Conservation (phyloP, 495 filamentous ascomycete genomes). For the Sordaria brevicollis region DNA sequence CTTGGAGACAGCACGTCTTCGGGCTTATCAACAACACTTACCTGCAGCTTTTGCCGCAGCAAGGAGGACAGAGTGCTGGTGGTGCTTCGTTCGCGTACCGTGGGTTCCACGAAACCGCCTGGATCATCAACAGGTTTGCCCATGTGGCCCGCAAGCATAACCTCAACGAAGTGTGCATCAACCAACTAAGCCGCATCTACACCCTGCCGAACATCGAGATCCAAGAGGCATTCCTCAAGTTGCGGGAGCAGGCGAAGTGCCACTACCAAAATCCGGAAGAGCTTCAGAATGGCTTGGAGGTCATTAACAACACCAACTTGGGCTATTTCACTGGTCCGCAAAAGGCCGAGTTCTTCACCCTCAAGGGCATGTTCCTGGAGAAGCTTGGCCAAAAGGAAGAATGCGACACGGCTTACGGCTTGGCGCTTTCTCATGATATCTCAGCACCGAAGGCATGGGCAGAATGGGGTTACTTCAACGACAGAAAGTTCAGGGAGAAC, state of each 20-base stretch:
- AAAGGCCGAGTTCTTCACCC: conserved; percentile 97
- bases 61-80: conserved; percentile 60
- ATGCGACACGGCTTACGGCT: conserved; percentile 87
- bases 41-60: conserved; percentile 69
- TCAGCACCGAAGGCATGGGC: conserved; percentile 96
- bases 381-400: conserved; percentile 83
- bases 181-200: conserved; percentile 92
- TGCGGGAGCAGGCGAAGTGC: conserved; percentile 94
- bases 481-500: conserved; percentile 85
- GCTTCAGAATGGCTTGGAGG: conserved; percentile 83
- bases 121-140: conserved; percentile 99
- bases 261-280: conserved; percentile 94
- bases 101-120: conserved; percentile 96
- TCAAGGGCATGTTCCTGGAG: conserved; percentile 99
- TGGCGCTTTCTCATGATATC: conserved; percentile 89
- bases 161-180: conserved; percentile 93
- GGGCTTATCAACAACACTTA: conserved; percentile 93
- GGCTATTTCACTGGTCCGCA: conserved; percentile 94
- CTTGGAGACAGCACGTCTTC: conserved; percentile 98
- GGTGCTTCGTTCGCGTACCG: conserved; percentile 82
- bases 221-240: conserved; percentile 95
- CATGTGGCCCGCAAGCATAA: conserved; percentile 97
- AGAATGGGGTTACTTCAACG: conserved; percentile 98
- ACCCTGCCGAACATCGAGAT: conserved; percentile 99
- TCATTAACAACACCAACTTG: conserved; percentile 99